Percentiles rank a stretch among this genome's conserved stretches.
These are phyloP conservation scores for Pleurotus platypus DNA, from an alignment of 768 basidiomycete genomes.

Conservation along the genomic window DNA sequence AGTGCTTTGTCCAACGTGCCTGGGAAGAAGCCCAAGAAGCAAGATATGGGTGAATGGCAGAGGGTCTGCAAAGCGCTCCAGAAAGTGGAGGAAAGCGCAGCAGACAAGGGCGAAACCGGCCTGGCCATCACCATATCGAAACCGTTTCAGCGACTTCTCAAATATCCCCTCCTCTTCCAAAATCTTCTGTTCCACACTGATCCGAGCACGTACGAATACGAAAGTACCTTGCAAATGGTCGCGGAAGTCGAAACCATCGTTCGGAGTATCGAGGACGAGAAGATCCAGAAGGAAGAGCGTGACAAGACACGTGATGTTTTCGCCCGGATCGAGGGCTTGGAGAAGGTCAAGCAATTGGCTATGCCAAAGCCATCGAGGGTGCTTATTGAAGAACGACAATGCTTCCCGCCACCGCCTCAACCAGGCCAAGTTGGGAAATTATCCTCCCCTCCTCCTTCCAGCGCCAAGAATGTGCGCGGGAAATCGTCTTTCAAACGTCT, in stretches of 20 bases:
- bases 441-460: conserved; percentile 36
- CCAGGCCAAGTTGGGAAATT: conserved; percentile 27
- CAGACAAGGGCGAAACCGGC: conserved; percentile 89
- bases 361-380: conserved; percentile 87
- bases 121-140: conserved; percentile 94
- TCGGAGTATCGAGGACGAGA: conserved; percentile 96
- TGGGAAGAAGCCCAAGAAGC: conserved; percentile 78
- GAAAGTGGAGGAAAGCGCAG: conserved; percentile 74
- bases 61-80: conserved; percentile 73
- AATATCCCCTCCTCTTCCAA: conserved; percentile 97
- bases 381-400: conserved; percentile 76
- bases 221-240: conserved; percentile 93
- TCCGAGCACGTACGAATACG: conserved; percentile 95
- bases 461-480: conserved; percentile 65
- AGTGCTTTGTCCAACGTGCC: conserved; percentile 63
- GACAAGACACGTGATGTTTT: conserved; percentile 94
- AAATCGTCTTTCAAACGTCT: conserved; percentile 87
- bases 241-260: conserved; percentile 97
- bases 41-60: conserved; percentile 75
- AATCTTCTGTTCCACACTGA: conserved; percentile 96
- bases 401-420: conserved; percentile 32
- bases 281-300: conserved; percentile 93
- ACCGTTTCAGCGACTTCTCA: conserved; percentile 94
- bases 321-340: conserved; percentile 93
- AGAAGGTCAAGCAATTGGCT: conserved; percentile 90